A percentile compares a stretch with the other conserved stretches of the same genome.
Conservation (phyloP, 768 basidiomycete genomes). For the Boletus sensibilis region DNA sequence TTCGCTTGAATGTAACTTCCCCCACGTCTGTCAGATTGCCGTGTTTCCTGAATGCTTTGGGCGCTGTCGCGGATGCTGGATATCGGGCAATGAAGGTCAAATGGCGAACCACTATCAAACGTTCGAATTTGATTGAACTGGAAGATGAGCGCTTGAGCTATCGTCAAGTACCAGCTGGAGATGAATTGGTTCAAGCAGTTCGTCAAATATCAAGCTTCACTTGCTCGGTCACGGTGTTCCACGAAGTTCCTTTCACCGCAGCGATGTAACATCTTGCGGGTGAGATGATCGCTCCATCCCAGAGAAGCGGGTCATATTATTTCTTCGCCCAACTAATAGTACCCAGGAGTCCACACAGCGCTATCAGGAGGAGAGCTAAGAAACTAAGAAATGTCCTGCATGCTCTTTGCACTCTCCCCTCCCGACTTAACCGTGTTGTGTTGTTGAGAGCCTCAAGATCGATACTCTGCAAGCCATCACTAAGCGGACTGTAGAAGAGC, state of each 20-base stretch:
- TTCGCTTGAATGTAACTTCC: neutral
- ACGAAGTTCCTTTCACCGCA: neutral
- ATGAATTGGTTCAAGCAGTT: neutral
- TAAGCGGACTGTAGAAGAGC: slow-evolving; percentile 9
- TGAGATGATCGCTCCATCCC: neutral
- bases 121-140: neutral
- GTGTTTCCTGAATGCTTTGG: neutral
- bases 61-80: neutral
- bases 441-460: slow-evolving; percentile 24
- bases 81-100: neutral
- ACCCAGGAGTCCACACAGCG: slow-evolving; percentile 22
- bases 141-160: neutral
- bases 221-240: neutral
- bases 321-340: slow-evolving; percentile 15
- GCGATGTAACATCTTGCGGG: neutral
- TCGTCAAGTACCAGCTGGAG: neutral
- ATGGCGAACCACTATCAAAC: neutral
- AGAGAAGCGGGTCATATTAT: slow-evolving; percentile 6
- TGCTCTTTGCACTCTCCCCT: slow-evolving; percentile 15
- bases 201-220: neutral
- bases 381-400: slow-evolving; percentile 17
- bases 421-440: neutral
- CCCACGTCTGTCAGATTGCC: neutral
- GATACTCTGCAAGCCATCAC: slow-evolving; percentile 2
- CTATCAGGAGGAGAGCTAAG: slow-evolving; percentile 23